A percentile compares a stretch with the other conserved stretches of the same genome.
Conservation (phyloP, 2,329 filamentous ascomycete species). For the Penicillium sp. region DNA sequence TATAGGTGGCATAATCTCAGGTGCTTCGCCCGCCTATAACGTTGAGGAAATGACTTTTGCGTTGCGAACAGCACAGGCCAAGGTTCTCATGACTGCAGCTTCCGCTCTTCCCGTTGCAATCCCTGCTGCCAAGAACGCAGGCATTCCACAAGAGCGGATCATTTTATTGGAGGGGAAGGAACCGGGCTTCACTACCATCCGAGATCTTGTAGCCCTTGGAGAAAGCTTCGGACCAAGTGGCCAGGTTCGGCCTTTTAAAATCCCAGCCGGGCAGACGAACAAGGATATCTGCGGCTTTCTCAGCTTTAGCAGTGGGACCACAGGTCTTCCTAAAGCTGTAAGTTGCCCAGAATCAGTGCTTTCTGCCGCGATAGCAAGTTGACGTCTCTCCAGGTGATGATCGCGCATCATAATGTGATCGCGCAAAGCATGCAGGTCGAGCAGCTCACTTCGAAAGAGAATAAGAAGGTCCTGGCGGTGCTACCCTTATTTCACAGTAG, state of each 20-base stretch:
- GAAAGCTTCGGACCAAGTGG: constrained; percentile 42
- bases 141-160: constrained; percentile 56
- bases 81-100: constrained; percentile 61
- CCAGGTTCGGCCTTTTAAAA: constrained; percentile 54
- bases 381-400: constrained; percentile 49
- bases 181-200: constrained; percentile 53
- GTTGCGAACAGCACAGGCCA: constrained; percentile 60
- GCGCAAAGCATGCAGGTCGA: constrained; percentile 65
- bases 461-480: constrained; percentile 59
- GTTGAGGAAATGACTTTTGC: constrained; percentile 70
- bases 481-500: constrained; percentile 63
- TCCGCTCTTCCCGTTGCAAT: constrained; percentile 59
- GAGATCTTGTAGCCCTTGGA: constrained; percentile 39
- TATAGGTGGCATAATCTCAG: constrained; percentile 58
- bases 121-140: constrained; percentile 58
- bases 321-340: constrained; percentile 54
- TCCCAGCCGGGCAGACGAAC: constrained; percentile 59
- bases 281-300: constrained; percentile 59
- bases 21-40: constrained; percentile 67
- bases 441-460: constrained; percentile 54
- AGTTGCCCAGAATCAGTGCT: background rate
- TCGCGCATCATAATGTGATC: constrained; percentile 59
- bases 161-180: constrained; percentile 61
- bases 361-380: background rate
- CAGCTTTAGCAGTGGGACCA: constrained; percentile 56